These are phyloP conservation scores for Erodium maritimum DNA, from an alignment of 345 rosid genomes.

Conservation along the genomic window DNA sequence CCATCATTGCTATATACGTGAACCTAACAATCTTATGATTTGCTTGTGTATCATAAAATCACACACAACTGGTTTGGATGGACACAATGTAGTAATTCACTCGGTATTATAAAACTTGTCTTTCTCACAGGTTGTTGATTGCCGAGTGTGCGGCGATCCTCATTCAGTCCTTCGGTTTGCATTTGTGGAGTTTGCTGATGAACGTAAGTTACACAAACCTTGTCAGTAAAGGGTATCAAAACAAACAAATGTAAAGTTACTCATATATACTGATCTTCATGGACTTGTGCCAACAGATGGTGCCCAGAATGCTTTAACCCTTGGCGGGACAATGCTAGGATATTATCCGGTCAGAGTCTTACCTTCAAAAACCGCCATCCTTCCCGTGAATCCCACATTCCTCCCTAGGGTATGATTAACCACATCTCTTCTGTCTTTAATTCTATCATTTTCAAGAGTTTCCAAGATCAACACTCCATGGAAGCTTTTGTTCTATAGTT, in stretches of 20 bases:
- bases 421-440: conserved; percentile 1
- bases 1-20: too few relatives aligned
- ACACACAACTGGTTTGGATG: too few relatives aligned
- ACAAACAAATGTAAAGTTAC: neutral
- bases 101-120: conserved; percentile 6
- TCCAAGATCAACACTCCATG: neutral
- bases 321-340: conserved; percentile 79
- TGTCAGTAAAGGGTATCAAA: too few relatives aligned
- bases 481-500: neutral
- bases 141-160: conserved; percentile 92
- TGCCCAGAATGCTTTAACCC: conserved; percentile 61
- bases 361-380: conserved; percentile 91
- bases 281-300: conserved; percentile 40
- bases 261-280: neutral
- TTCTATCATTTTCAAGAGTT: neutral
- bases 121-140: conserved; percentile 72
- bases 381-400: conserved; percentile 90
- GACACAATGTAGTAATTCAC: neutral
- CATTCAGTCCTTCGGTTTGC: conserved; percentile 95
- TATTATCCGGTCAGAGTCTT: conserved; percentile 78
- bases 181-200: conserved; percentile 82
- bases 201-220: conserved; percentile 33
- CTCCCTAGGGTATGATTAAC: conserved; percentile 62
- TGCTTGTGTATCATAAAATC: too few relatives aligned
- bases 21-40: too few relatives aligned